Conservation (phyloP, 305 asterid genomes). For the Fraxinus angustifolia region DNA sequence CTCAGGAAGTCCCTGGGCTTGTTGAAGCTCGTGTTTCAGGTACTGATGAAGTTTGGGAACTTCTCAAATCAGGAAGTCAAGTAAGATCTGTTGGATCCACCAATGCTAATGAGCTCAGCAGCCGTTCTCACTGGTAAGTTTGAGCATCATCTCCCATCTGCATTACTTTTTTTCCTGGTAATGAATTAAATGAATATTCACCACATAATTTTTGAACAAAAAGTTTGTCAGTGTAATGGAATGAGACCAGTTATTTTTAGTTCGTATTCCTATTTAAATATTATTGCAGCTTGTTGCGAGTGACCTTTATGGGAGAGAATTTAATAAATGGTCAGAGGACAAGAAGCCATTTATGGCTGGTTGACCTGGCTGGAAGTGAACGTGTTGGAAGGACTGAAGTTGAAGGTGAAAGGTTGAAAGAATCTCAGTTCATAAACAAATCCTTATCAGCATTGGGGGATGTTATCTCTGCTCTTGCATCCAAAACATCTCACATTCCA, state of each 20-base stretch:
- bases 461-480: conserved; percentile 92
- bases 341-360: conserved; percentile 92
- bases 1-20: conserved; percentile 96
- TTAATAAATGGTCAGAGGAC: conserved; percentile 68
- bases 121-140: conserved; percentile 91
- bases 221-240: neutral
- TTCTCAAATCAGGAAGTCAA: conserved; percentile 72
- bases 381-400: conserved; percentile 84
- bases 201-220: neutral
- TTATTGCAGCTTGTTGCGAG: conserved; percentile 76
- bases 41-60: conserved; percentile 80
- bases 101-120: conserved; percentile 86
- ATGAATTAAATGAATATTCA: neutral
- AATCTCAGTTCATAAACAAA: conserved; percentile 87
- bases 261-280: neutral
- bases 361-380: conserved; percentile 97
- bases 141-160: neutral
- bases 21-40: conserved; percentile 70
- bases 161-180: neutral
- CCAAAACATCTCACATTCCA: conserved; percentile 72
- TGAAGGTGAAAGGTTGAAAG: conserved; percentile 89
- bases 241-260: neutral
- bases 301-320: conserved; percentile 72
- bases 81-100: conserved; percentile 97
- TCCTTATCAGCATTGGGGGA: conserved; percentile 92